phyloP scores from a whole-genome alignment of 495 filamentous ascomycete species.

The Penicillium argentinense region DNA sequence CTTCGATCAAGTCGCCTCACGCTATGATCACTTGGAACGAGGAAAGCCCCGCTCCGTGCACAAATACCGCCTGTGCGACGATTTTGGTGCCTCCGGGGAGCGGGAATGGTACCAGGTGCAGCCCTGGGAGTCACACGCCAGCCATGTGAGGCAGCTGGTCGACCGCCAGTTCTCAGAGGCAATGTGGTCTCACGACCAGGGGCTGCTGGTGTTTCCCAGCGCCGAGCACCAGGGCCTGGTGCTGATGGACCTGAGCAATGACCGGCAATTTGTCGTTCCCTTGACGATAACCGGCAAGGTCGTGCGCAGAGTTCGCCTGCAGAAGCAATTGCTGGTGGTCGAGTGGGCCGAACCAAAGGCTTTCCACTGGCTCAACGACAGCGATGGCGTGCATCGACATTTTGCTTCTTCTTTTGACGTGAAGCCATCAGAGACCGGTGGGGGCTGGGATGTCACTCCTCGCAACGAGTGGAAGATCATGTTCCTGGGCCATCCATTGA shows the following conservation, averaged over 20 bases:
- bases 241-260: slow-evolving; percentile 53
- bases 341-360: slow-evolving; percentile 65
- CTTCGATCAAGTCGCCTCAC: slow-evolving; percentile 54
- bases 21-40: slow-evolving; percentile 55
- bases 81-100: slow-evolving; percentile 35
- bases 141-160: slow-evolving; percentile 33
- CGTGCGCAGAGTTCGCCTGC: slow-evolving; percentile 58
- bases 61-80: slow-evolving; percentile 41
- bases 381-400: slow-evolving; percentile 59
- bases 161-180: slow-evolving; percentile 55
- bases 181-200: slow-evolving; percentile 62
- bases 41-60: slow-evolving; percentile 51
- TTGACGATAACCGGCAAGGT: slow-evolving; percentile 55
- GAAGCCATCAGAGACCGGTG: slow-evolving; percentile 5
- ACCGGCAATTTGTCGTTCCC: slow-evolving; percentile 47
- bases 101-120: slow-evolving; percentile 50
- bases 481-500: slow-evolving; percentile 60
- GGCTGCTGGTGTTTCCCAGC: slow-evolving; percentile 57
- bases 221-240: slow-evolving; percentile 42
- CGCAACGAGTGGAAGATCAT: slow-evolving; percentile 73
- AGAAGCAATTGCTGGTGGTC: slow-evolving; percentile 55
- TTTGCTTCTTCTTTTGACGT: slow-evolving; percentile 65
- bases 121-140: slow-evolving; percentile 57
- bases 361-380: slow-evolving; percentile 59
- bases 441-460: slow-evolving; percentile 48